These are phyloP conservation scores for Ophiocordyceps camponoti-floridani DNA, from an alignment of 2,329 filamentous ascomycete species.

Conservation along the genomic window DNA sequence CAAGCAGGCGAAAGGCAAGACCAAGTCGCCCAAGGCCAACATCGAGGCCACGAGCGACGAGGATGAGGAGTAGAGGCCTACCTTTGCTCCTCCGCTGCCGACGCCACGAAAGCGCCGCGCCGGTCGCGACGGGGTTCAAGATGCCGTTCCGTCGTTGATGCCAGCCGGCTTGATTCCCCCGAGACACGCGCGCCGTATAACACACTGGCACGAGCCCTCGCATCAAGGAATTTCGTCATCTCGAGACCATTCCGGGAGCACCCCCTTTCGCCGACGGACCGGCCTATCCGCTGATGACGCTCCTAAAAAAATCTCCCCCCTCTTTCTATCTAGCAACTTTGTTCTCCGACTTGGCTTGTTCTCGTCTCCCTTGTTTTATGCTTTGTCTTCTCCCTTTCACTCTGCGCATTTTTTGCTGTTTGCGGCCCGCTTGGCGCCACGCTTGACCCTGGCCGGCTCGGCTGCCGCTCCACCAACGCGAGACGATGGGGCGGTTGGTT, in stretches of 20 bases:
- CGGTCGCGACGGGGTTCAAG: background rate
- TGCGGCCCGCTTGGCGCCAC: background rate
- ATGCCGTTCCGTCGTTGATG: background rate
- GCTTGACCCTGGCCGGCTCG: background rate
- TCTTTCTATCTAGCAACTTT: background rate
- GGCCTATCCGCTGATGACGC: background rate
- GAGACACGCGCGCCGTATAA: background rate
- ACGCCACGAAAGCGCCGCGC: background rate
- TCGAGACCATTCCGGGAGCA: too few species aligned
- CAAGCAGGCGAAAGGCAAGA: constrained; percentile 18
- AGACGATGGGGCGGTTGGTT: background rate
- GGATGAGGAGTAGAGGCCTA: constrained; percentile 21
- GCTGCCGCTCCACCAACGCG: background rate
- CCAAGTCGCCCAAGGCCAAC: constrained; percentile 33
- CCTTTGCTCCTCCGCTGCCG: background rate
- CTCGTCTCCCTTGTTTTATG: background rate
- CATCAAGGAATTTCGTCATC: background rate
- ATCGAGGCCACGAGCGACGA: constrained; percentile 48
- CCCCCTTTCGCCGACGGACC: background rate
- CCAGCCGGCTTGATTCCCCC: background rate
- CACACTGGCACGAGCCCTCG: background rate
- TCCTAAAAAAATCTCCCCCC: background rate
- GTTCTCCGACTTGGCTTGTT: background rate
- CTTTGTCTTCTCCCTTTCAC: background rate
- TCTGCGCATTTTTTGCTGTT: background rate